Evolutionary conservation across 257 asterid genomes (phyloP).

Genomic region (Solanum infundibuliforme): DNA sequence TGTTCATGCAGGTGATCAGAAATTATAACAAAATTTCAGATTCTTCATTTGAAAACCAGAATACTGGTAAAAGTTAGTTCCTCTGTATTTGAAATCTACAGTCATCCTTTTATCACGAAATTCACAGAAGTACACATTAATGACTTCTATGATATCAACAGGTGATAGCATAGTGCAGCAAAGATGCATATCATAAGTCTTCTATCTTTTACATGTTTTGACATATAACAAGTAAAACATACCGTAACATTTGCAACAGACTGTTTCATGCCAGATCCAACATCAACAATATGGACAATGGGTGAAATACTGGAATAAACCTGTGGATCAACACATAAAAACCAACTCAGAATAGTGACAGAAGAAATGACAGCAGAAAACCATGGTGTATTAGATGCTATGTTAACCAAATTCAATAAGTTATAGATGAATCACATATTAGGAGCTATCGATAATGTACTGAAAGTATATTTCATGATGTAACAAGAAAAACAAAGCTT

Average conservation of each 20-base stretch:
- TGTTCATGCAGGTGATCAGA: background rate
- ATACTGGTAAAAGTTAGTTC: background rate
- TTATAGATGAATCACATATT: background rate
- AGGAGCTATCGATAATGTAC: background rate
- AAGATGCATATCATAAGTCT: background rate
- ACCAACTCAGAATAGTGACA: background rate
- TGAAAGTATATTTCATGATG: background rate
- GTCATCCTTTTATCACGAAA: background rate
- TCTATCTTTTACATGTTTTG: background rate
- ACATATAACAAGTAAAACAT: slow-evolving; percentile 15
- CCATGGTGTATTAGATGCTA: background rate
- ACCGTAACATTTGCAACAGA: slow-evolving; percentile 87
- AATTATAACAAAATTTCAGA: background rate
- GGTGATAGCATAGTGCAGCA: background rate
- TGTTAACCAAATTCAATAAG: background rate
- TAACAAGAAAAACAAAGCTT: background rate
- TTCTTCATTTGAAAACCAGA: background rate
- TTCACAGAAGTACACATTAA: background rate
- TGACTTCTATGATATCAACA: background rate
- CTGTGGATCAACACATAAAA: slow-evolving; percentile 24
- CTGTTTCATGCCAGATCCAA: slow-evolving; percentile 63
- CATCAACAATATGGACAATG: slow-evolving; percentile 75
- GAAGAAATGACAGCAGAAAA: background rate
- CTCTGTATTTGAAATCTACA: background rate
- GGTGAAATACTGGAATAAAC: slow-evolving; percentile 87